phyloP scores from a whole-genome alignment of 2,329 filamentous ascomycete species.

The Periconia sp. region DNA sequence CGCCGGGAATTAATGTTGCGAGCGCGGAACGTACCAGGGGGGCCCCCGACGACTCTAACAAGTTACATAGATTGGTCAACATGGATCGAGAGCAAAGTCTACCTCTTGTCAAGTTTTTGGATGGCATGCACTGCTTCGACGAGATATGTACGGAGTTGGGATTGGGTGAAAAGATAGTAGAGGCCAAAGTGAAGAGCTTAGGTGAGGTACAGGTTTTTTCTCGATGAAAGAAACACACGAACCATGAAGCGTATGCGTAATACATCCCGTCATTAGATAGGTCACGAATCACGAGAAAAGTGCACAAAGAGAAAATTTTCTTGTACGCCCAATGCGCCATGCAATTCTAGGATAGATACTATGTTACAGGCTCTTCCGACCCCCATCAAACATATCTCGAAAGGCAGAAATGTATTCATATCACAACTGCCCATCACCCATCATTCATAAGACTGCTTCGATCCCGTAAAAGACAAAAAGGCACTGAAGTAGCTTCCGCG shows the following conservation, averaged over 20 bases:
- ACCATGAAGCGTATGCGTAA: not conserved
- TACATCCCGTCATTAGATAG: too few species aligned
- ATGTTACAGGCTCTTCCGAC: not conserved
- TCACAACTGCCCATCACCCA: not conserved
- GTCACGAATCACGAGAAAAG: too few species aligned
- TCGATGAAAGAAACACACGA: constrained; percentile 4
- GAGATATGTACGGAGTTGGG: constrained; percentile 79
- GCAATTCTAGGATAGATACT: not conserved
- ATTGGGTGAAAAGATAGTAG: constrained; percentile 68
- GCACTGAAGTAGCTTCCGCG: too few species aligned
- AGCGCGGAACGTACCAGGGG: not conserved
- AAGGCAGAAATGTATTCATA: not conserved
- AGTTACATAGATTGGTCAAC: constrained; percentile 16
- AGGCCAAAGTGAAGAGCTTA: constrained; percentile 62
- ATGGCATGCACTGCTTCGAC: constrained; percentile 77
- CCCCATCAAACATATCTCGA: not conserved
- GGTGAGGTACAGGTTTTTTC: constrained; percentile 39
- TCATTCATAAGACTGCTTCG: not conserved
- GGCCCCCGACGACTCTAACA: constrained; percentile 7
- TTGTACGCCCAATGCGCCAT: not conserved
- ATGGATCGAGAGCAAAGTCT: constrained; percentile 24
- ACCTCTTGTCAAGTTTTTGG: constrained; percentile 67
- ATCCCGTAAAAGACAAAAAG: not conserved
- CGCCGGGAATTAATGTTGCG: not conserved
- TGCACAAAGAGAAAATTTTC: not conserved